Base-by-base conservation (phyloP, 176 grass and related monocot genomes). In the Panicum miliaceum region DNA sequence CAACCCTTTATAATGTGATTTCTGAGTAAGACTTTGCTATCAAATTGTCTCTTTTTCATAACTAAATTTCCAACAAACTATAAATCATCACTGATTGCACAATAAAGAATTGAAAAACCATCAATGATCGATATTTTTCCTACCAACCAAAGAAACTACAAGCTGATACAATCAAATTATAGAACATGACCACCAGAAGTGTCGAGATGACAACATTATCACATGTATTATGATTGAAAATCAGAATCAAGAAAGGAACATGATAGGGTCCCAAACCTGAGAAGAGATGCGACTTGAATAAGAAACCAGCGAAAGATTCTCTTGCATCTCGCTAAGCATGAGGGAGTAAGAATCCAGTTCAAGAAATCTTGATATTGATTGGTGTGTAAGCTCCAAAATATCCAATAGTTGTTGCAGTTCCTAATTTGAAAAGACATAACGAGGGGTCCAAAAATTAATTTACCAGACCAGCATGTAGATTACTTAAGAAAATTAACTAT, bases 281-380 rank as follows among this genome's bases (percentile, higher is more conserved):
- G 90, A 94, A 78, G 92, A 89, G 54, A 98, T 84, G n/a, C 96
- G 96, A 82, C 96, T 98, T 59, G 96, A 93, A 83, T 95, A 98
- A 68, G 96, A 98, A 90, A 98, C 91, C 78, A 98, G 85, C 35
- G 96, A 98, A 58, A 98, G 96, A 73, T 94, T 93, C 85, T 98
- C 96, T 93, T 95, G 89, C 91, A 98, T 95, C 87, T 98, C 96
- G 38, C 92, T 89, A 81, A 98, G 72, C 91, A 98, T 93, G 78
- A 98, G 89, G 80, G 85, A 86, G 80, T 93, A 98, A 70, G 96
- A 88, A 91, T 98, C 91, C 80, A 98, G 79, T 89, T 98, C 92
- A 82, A 98, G 92, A 93, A 85, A 89, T 89, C 81, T 90, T 77
- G 89, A 98, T 83, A 98, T 84, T 38, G 92, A 95, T 79, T 88